phyloP scores from a whole-genome alignment of 148 eudicot species.

The Chenopodium album region DNA sequence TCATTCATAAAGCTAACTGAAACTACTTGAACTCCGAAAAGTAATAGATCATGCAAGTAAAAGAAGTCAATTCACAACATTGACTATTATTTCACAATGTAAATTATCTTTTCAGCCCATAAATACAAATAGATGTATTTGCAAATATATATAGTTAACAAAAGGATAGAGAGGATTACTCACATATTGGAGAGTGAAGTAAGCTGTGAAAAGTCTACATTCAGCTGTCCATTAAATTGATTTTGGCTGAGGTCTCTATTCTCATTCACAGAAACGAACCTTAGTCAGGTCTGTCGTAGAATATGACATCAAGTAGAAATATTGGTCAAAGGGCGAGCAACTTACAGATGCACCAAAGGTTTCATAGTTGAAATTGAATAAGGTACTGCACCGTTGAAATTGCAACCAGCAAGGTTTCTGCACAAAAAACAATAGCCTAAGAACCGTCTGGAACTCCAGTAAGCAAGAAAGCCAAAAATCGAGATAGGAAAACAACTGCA shows the following conservation, averaged over 20 bases:
- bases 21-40: background rate
- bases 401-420: conserved; percentile 80
- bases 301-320: conserved; percentile 6
- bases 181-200: conserved; percentile 66
- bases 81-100: background rate
- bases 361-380: conserved; percentile 73
- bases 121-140: conserved; percentile 7
- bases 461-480: background rate
- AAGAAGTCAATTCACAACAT: background rate
- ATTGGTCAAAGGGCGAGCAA: conserved; percentile 16
- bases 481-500: background rate
- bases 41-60: background rate
- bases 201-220: conserved; percentile 54
- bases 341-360: conserved; percentile 66
- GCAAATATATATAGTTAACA: background rate
- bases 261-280: conserved; percentile 16
- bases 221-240: conserved; percentile 62
- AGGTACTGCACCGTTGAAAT: conserved; percentile 67
- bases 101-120: background rate
- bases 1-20: background rate
- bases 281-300: background rate
- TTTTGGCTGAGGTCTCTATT: conserved; percentile 82
- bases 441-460: background rate
- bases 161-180: conserved; percentile 30
- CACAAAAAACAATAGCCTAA: conserved; percentile 17